These are phyloP conservation scores for Geosmithia putterillii DNA, from an alignment of 2,329 filamentous ascomycete genomes.

Conservation along the genomic window DNA sequence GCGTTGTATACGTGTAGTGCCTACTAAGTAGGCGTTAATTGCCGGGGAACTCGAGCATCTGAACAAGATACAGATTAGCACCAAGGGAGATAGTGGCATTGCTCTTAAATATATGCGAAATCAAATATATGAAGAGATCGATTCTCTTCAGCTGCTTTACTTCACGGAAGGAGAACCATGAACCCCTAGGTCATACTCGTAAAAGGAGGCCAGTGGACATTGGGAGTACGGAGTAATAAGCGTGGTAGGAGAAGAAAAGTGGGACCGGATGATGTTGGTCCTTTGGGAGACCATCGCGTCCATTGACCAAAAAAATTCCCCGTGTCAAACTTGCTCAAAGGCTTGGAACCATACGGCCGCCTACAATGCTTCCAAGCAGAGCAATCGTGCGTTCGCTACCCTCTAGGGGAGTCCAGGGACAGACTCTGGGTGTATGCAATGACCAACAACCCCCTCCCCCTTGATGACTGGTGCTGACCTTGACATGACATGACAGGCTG, in stretches of 20 bases:
- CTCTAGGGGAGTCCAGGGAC: conserved; percentile 17
- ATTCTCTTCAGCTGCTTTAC: too few species aligned
- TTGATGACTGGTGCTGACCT: background rate
- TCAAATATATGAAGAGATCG: too few species aligned
- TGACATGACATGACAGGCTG: conserved; percentile 1
- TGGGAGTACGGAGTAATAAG: too few species aligned
- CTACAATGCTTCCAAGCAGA: conserved; percentile 32
- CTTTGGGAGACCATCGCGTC: conserved; percentile 3
- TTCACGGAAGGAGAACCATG: too few species aligned
- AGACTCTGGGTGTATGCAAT: conserved; percentile 15
- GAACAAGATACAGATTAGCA: background rate
- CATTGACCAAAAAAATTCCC: conserved; percentile 6
- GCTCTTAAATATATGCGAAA: too few species aligned
- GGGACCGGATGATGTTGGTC: conserved; percentile 2
- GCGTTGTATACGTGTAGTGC: background rate
- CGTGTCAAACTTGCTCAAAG: conserved; percentile 3
- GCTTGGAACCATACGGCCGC: conserved; percentile 4
- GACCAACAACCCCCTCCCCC: background rate
- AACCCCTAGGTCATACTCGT: too few species aligned
- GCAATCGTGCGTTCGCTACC: conserved; percentile 26
- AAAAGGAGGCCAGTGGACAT: too few species aligned
- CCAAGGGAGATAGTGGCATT: too few species aligned
- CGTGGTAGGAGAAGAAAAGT: too few species aligned
- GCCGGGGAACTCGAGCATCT: too few species aligned
- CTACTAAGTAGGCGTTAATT: too few species aligned